Evolutionary conservation across 441 rosid genomes (phyloP).

Genomic region (Gossypium trilobum): DNA sequence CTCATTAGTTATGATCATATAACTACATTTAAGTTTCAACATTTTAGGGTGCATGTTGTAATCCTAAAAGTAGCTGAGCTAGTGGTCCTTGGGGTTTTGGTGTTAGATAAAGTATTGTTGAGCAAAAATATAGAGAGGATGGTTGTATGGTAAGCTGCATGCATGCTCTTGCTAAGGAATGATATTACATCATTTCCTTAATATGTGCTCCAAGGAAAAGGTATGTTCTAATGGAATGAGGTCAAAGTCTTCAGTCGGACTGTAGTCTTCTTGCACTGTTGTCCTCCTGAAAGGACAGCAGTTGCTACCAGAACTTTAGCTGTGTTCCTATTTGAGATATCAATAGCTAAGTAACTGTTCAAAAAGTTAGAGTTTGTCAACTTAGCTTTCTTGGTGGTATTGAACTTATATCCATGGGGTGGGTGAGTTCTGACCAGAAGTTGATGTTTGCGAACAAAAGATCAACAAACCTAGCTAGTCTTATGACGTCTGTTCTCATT

Average conservation of each 20-base stretch:
- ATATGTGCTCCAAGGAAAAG: neutral
- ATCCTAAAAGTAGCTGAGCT: neutral
- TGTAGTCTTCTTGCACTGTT: neutral
- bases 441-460: neutral
- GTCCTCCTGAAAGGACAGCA: neutral
- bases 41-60: neutral
- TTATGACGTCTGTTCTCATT: neutral
- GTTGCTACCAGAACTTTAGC: neutral
- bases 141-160: neutral
- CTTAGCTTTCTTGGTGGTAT: neutral
- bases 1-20: neutral
- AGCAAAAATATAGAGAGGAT: neutral
- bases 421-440: neutral
- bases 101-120: neutral
- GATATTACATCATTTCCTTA: neutral
- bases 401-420: neutral
- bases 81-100: neutral
- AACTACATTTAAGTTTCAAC: neutral
- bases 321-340: neutral
- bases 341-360: neutral
- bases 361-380: neutral
- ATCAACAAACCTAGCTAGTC: neutral
- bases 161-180: neutral
- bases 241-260: neutral
- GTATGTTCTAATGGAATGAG: neutral